A percentile compares a stretch with the other conserved stretches of the same genome.
These are phyloP conservation scores for Trichoderma afroharzianum DNA, from an alignment of 2,329 filamentous ascomycete genomes.

Conservation along the genomic window DNA sequence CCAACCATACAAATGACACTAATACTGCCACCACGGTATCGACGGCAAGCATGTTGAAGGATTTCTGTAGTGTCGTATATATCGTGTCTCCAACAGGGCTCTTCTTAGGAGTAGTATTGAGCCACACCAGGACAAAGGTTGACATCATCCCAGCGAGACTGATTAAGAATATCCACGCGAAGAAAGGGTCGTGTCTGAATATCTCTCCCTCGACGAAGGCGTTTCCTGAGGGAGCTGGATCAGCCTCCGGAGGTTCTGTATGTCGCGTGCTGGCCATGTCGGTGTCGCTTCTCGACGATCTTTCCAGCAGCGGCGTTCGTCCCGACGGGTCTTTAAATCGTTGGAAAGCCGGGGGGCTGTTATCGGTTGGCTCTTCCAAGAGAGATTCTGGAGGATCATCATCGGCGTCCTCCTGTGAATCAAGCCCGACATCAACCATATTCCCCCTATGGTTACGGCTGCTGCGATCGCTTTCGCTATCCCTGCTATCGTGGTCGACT, in stretches of 20 bases:
- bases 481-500: slow-evolving; percentile 33
- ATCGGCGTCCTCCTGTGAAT: slow-evolving; percentile 59
- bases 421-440: slow-evolving; percentile 85
- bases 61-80: slow-evolving; percentile 81
- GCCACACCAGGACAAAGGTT: slow-evolving; percentile 82
- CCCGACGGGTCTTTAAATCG: slow-evolving; percentile 47
- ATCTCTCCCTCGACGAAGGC: slow-evolving; percentile 61
- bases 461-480: slow-evolving; percentile 29
- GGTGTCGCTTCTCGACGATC: slow-evolving; percentile 44
- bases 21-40: slow-evolving; percentile 89
- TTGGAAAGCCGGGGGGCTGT: slow-evolving; percentile 60
- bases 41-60: slow-evolving; percentile 82
- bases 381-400: slow-evolving; percentile 58
- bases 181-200: slow-evolving; percentile 84
- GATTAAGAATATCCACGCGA: slow-evolving; percentile 86
- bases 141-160: slow-evolving; percentile 79
- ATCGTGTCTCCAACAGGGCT: slow-evolving; percentile 85
- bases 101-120: slow-evolving; percentile 75
- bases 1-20: slow-evolving; percentile 87
- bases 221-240: slow-evolving; percentile 40
- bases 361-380: slow-evolving; percentile 52
- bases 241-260: slow-evolving; percentile 37
- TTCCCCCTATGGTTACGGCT: slow-evolving; percentile 50
- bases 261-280: slow-evolving; percentile 41
- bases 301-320: slow-evolving; percentile 38